These are phyloP conservation scores for Trichoderma sp. DNA, from an alignment of 2,329 filamentous ascomycete species.

Conservation along the genomic window DNA sequence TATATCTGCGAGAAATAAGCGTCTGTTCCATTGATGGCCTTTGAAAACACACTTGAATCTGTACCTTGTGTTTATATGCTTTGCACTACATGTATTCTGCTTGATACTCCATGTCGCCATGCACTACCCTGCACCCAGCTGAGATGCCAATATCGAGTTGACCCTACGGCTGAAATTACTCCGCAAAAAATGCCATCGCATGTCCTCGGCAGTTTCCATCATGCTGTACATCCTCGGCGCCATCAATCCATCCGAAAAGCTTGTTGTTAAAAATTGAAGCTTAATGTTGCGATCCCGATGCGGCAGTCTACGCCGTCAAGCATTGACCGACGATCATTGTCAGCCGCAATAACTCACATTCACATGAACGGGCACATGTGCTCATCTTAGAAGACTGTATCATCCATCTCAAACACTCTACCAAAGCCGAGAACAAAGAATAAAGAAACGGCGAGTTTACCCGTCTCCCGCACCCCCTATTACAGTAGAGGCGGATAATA, in stretches of 20 bases:
- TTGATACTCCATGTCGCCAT: background rate
- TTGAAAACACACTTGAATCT: background rate
- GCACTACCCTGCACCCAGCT: background rate
- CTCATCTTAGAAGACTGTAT: slow-evolving; percentile 8
- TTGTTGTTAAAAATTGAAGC: background rate
- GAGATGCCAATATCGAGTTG: background rate
- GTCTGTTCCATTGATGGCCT: background rate
- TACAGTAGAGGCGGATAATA: background rate
- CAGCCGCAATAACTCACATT: background rate
- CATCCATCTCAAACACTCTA: background rate
- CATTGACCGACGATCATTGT: background rate
- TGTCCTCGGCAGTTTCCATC: background rate
- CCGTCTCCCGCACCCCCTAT: background rate
- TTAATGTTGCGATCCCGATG: background rate
- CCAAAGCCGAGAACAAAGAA: background rate
- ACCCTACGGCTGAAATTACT: background rate
- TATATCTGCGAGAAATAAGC: background rate
- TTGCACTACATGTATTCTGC: background rate
- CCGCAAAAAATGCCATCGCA: background rate
- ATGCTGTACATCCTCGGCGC: background rate
- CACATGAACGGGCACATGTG: background rate
- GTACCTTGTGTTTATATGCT: background rate
- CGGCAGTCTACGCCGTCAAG: background rate
- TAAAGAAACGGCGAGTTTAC: background rate
- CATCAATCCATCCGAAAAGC: slow-evolving; percentile 3